Base-by-base conservation (phyloP, 495 filamentous ascomycete genomes). In the Talaromyces stipitatus region DNA sequence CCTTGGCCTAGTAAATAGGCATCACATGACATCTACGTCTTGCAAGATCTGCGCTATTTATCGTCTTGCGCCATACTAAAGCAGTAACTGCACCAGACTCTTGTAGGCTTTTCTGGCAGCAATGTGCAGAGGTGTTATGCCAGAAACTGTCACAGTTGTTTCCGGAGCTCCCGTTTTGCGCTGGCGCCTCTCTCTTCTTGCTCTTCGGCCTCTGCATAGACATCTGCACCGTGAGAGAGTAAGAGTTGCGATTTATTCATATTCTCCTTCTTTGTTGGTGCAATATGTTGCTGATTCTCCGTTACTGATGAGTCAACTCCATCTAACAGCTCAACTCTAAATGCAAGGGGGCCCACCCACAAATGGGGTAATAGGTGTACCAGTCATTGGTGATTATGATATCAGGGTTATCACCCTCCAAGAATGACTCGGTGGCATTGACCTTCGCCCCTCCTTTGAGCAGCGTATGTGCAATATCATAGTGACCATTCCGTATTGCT, bases 401-500 rank as follows among this genome's bases (percentile, higher is more conserved):
- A n/a, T n/a, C n/a, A n/a, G n/a, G n/a, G n/a, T n/a, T n/a, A n/a
- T n/a, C n/a, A n/a, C n/a, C n/a, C n/a, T n/a, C n/a, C n/a, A n/a
- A n/a, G n/a, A n/a, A n/a, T n/a, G n/a, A n/a, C n/a, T n/a, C n/a
- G n/a, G n/a, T 12, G 7, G 62, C 61, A 56, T 73, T 58, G 18
- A 64, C 18, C 1, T 63, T 55, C 0, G 72, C 68, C 5, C 66
- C 66, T 2, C 60, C 48, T 8, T 54, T 54, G 9, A 73, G 59
- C 2, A 75, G 57, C 14, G 62, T 41, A 3, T 41, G 33, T 5
- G 33, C 33, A 3, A 41, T 41, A 41, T 41, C 33, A 41, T 41
- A 41, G 33, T 41, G 33, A 12, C 33, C 33, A 14, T 41, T 41
- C 12, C 33, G 4, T 11, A 41, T 3, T 16, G 33, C 33, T 14